These are phyloP conservation scores for Brassica cretica DNA, from an alignment of 345 rosid species.

Conservation along the genomic window DNA sequence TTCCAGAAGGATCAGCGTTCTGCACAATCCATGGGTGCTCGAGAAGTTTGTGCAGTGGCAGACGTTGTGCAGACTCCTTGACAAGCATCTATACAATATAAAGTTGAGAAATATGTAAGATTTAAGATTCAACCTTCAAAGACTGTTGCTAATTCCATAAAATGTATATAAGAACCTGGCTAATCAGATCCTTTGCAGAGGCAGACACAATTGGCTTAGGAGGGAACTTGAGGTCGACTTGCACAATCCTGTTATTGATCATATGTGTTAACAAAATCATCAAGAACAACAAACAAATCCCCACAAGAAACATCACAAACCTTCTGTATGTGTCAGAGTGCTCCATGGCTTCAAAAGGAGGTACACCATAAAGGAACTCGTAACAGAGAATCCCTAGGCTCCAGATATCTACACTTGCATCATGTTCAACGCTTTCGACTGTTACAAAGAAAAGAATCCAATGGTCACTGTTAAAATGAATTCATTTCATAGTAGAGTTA, in stretches of 20 bases:
- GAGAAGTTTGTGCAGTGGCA: constrained; percentile 81
- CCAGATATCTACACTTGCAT: constrained; percentile 95
- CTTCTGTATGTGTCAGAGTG: constrained; percentile 94
- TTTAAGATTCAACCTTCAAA: background rate
- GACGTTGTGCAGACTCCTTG: constrained; percentile 76
- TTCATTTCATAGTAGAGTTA: background rate
- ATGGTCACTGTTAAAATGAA: background rate
- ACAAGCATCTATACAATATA: constrained; percentile 70
- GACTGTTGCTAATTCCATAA: too few species aligned
- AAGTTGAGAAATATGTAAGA: background rate
- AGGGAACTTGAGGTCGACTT: constrained; percentile 94
- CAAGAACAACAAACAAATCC: constrained; percentile 1
- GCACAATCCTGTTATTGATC: constrained; percentile 70
- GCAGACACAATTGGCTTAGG: constrained; percentile 82
- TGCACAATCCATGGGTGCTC: constrained; percentile 97
- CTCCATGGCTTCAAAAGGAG: constrained; percentile 89
- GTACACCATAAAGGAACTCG: constrained; percentile 85
- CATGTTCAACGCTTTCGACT: constrained; percentile 97
- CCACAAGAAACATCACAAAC: constrained; percentile 36
- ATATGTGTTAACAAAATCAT: constrained; percentile 4
- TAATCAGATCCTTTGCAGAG: constrained; percentile 82
- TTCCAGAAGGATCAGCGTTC: constrained; percentile 89
- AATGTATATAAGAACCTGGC: constrained; percentile 55
- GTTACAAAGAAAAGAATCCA: constrained; percentile 16
- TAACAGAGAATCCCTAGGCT: constrained; percentile 94